Evolutionary conservation across 2,329 filamentous ascomycete genomes (phyloP), one percentile per base, ranked within the genome.

Genomic region (Colletotrichum karsti): DNA sequence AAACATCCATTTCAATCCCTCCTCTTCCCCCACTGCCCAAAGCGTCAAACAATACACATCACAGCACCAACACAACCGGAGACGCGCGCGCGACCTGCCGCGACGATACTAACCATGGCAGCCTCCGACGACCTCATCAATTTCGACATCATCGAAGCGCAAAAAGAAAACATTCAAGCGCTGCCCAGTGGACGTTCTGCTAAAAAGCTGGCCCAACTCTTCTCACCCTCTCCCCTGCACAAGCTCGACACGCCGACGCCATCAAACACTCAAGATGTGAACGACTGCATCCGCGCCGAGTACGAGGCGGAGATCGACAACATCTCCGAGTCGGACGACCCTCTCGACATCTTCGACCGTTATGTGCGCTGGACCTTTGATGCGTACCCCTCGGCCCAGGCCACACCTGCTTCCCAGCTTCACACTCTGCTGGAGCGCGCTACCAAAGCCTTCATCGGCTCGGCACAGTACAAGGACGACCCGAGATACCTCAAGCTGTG

Each of bases 91-190:
- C 61, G 12, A 58, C n/a, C 37, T 57, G 67, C 56, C 61, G 63
- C 63, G 42, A 67, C 41, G 42, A 48, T 50, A 77, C 66, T 60
- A 71, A 80, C 74, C 74, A 89, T 90, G 82, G 82, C 83, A 71
- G 73, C 74, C 39, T 79, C 82, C 69, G 80, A 81, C 68, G 88
- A 91, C 72, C 79, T 89, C 41, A 89, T 91, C 77, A 83, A 90
- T 82, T 98, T 99, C 83, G 93, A 97, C 74, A 88, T 98, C 71
- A 98, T 99, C 81, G 96, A 99, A 82, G 90, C 89, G 51, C 95
- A 98, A 75, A 99, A 99, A 82, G 96, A 99, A 83, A 99, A 99
- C 81, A 98, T 99, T 63, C 95, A 98, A 80, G 91, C 94, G 22
- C 87, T 99, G 12, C 95, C 95, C 15, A 92, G 93, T 70, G 96